Conservation (phyloP, 139 green algal species). For the Pleodorina starrii region DNA sequence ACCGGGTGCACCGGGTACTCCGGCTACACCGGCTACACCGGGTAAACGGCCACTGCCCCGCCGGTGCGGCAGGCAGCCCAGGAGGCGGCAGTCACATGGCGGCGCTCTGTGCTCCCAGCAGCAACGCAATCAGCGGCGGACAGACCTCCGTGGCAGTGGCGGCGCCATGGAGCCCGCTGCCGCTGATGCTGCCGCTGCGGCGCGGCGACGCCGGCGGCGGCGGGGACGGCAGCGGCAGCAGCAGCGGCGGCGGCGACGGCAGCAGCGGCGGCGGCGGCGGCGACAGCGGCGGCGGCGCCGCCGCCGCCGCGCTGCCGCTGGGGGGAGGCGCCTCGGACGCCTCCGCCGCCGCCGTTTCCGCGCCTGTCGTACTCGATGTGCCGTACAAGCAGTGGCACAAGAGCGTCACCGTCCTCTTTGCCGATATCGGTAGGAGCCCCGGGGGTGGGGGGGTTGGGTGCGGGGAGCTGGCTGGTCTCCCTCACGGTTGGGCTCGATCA, state of each 20-base stretch:
- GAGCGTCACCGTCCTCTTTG: constrained; percentile 33
- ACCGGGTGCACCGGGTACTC: no score
- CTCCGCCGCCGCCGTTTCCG: neutral
- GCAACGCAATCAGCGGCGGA: constrained; percentile 2
- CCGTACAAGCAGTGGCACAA: constrained; percentile 62
- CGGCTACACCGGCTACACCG: no score
- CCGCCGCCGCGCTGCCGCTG: no score
- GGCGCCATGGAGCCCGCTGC: neutral
- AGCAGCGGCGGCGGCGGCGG: neutral
- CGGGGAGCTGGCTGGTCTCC: no score
- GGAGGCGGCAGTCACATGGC: no score
- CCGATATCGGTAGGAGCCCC: constrained; percentile 15
- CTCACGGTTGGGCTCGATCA: no score
- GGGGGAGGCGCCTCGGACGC: neutral
- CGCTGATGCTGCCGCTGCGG: neutral
- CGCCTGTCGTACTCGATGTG: neutral
- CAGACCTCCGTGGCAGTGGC: no score
- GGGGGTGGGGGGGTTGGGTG: no score
- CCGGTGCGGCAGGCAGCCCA: no score
- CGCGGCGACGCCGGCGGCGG: neutral
- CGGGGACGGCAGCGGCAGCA: neutral
- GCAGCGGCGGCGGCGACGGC: neutral
- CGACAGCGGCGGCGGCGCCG: neutral
- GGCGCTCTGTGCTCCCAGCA: no score
- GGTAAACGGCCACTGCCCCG: no score